phyloP scores from a whole-genome alignment of 768 basidiomycete genomes.

The Glaciozyma antarctica region DNA sequence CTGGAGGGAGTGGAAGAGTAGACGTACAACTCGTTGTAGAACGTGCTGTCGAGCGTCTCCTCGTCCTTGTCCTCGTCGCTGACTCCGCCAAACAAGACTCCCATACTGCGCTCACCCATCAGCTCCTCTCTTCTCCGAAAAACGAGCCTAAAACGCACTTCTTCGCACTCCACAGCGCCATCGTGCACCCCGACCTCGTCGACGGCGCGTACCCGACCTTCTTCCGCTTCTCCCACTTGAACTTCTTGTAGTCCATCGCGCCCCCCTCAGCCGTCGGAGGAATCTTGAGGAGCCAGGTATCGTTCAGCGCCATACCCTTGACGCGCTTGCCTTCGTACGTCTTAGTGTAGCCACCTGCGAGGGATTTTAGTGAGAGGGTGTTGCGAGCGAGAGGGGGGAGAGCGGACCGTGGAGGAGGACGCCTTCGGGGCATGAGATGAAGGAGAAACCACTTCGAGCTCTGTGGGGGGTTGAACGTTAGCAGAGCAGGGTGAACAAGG shows the following conservation, averaged over 20 bases:
- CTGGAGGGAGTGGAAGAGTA: background rate
- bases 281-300: slow-evolving; percentile 72
- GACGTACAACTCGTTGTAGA: slow-evolving; percentile 74
- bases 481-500: background rate
- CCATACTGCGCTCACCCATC: slow-evolving; percentile 43
- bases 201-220: slow-evolving; percentile 60
- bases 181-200: slow-evolving; percentile 70
- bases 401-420: slow-evolving; percentile 62
- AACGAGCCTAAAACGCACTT: background rate
- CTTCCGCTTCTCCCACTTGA: slow-evolving; percentile 83
- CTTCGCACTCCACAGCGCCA: slow-evolving; percentile 66
- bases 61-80: slow-evolving; percentile 77
- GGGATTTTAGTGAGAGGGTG: background rate
- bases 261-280: slow-evolving; percentile 23
- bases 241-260: slow-evolving; percentile 44
- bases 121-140: background rate
- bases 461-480: slow-evolving; percentile 11
- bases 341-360: slow-evolving; percentile 76
- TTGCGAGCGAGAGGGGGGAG: background rate
- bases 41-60: slow-evolving; percentile 71
- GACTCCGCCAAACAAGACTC: slow-evolving; percentile 78
- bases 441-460: slow-evolving; percentile 59
- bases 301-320: slow-evolving; percentile 75
- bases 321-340: slow-evolving; percentile 84
- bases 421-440: slow-evolving; percentile 66